Percentiles rank a stretch among this genome's conserved stretches.
These are phyloP conservation scores for Wallacemonas rigidus DNA, from an alignment of 208 protist species.

Conservation along the genomic window DNA sequence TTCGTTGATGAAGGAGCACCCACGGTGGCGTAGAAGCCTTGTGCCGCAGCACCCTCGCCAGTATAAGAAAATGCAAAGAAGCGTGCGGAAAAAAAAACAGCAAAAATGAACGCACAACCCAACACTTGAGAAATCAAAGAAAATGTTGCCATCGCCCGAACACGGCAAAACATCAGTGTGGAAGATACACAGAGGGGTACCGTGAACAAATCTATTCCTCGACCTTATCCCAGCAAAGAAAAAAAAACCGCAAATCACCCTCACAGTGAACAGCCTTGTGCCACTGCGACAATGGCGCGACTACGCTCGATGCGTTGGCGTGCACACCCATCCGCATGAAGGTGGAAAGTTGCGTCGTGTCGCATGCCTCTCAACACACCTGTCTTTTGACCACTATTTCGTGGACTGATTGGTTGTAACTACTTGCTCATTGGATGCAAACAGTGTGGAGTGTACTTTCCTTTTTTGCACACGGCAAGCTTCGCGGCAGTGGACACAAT, in stretches of 20 bases:
- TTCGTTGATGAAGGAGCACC: background rate
- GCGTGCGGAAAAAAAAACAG: background rate
- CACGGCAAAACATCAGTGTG: constrained; percentile 19
- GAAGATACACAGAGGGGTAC: background rate
- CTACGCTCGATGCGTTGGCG: background rate
- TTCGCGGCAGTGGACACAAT: too few species aligned
- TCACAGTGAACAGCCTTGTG: background rate
- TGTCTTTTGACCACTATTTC: too few species aligned
- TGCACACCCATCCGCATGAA: too few species aligned
- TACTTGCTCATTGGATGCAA: too few species aligned
- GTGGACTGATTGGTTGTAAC: too few species aligned
- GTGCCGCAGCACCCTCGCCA: background rate
- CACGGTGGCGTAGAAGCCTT: background rate
- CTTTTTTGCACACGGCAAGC: too few species aligned
- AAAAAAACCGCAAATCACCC: background rate
- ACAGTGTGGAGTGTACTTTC: too few species aligned
- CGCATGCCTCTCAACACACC: too few species aligned
- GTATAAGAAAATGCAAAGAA: background rate
- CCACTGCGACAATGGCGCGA: background rate
- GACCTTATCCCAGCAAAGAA: constrained; percentile 2
- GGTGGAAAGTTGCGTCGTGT: too few species aligned
- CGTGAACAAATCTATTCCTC: constrained; percentile 14
- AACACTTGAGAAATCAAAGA: constrained; percentile 16
- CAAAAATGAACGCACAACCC: constrained; percentile 4
- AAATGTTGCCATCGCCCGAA: background rate